Evolutionary conservation across 306 rosid genomes (phyloP), one percentile per base, ranked within the genome.

Genomic region (Acmispon strigosus): DNA sequence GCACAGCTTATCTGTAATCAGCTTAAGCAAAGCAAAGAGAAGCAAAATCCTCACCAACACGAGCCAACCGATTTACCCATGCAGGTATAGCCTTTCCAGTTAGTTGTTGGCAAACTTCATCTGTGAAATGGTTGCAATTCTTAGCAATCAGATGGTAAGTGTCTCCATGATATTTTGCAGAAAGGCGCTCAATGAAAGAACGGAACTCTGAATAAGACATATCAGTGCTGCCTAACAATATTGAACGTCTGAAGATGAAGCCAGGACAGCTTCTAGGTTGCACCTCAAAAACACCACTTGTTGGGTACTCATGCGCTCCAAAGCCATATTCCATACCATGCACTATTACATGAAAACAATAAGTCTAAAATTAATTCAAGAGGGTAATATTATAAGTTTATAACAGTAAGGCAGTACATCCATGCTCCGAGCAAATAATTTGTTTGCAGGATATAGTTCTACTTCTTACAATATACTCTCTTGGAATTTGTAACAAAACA

Each of bases 201-300:
- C 85, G 88, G 49, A 89, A 83, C 61, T 95, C 91, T 27, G 84
- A 49, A 44, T 10, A 80, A 62, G 96, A 86, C 91, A 91, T 75
- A 65, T 89, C 86, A 36, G 90, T 89, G 84, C 76, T 85, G 66
- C 99, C 99, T 76, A 95, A 80, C 77, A 85, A 66, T 72, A 95
- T 59, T 12, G 97, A 87, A 55, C 82, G 85, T 81, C 99, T 84
- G 80, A 89, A 95, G 82, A 91, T 84, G 78, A 89, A 95, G 82
- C 96, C 99, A n/a, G 97, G 97, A 78, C 99, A 95, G 81, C 82
- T 87, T 85, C 81, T 91, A 60, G 97, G 99, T 82, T 91, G 96
- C 75, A 91, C 96, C 92, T 91, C 96, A 76, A 95, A 95, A 69
- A 95, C 91, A 56, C 99, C 99, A 77, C 99, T 95, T 14, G 91